phyloP scores from a whole-genome alignment of 163 green algal genomes.

The Trebouxiophyceae sp. region DNA sequence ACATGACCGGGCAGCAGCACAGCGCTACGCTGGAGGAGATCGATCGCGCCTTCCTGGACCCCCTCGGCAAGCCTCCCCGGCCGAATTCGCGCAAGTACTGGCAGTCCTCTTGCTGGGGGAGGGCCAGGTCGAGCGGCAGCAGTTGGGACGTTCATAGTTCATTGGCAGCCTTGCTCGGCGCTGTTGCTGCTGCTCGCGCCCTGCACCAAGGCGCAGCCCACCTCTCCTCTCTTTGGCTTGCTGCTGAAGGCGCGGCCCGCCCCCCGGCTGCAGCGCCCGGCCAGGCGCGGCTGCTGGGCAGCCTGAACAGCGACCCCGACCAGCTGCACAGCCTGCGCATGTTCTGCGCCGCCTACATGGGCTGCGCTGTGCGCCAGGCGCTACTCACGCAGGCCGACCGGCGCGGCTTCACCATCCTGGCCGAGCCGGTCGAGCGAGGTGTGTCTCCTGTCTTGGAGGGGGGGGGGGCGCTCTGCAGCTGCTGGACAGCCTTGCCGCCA shows the following conservation, averaged over 20 bases:
- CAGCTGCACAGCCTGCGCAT: background rate
- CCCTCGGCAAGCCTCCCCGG: background rate
- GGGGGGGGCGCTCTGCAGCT: background rate
- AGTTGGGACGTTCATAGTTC: too few relatives aligned
- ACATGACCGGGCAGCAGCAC: background rate
- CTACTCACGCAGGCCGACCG: background rate
- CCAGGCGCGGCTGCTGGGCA: background rate
- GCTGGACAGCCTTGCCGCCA: background rate
- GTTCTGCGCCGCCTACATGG: background rate
- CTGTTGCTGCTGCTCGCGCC: too few relatives aligned
- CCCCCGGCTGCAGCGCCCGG: background rate
- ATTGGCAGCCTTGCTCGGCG: too few relatives aligned
- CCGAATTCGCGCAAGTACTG: too few relatives aligned
- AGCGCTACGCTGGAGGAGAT: background rate
- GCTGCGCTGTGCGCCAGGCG: background rate
- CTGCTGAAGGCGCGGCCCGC: background rate
- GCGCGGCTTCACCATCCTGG: background rate
- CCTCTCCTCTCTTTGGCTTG: background rate
- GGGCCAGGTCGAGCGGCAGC: too few relatives aligned
- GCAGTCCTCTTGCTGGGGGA: too few relatives aligned
- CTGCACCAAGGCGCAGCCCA: too few relatives aligned
- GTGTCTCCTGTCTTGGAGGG: background rate
- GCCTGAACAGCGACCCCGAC: background rate
- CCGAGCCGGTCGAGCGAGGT: background rate
- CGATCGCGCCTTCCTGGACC: background rate